Evolutionary conservation across 768 basidiomycete species (phyloP).

Genomic region (Antrodiella citrinella): DNA sequence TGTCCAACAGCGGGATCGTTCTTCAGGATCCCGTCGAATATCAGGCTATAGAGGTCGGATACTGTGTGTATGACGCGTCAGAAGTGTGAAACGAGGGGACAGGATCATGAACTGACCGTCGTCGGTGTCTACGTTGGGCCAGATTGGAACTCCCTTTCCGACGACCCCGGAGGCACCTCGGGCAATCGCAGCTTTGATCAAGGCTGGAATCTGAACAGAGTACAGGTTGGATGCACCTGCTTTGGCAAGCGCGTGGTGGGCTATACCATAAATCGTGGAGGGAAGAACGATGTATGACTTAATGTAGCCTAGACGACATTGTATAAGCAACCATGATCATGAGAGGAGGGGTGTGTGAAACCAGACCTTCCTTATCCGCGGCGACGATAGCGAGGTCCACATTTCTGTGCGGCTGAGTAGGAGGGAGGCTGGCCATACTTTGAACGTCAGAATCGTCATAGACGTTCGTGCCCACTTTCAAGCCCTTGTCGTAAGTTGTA

Average conservation of each 20-base stretch:
- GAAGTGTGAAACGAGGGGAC: background rate
- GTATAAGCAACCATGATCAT: conserved; percentile 36
- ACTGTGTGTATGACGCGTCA: conserved; percentile 9
- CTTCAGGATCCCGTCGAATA: conserved; percentile 29
- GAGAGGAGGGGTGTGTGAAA: background rate
- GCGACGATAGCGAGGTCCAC: conserved; percentile 40
- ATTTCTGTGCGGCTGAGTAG: conserved; percentile 35
- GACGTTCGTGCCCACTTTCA: conserved; percentile 27
- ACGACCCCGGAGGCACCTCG: conserved; percentile 45
- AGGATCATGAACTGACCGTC: conserved; percentile 31
- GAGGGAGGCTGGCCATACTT: conserved; percentile 35
- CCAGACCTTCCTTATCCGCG: conserved; percentile 40
- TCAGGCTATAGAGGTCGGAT: conserved; percentile 28
- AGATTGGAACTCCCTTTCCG: conserved; percentile 49
- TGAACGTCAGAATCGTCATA: conserved; percentile 40
- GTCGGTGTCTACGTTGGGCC: conserved; percentile 48
- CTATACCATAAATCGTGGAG: conserved; percentile 50
- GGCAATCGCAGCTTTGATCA: conserved; percentile 35
- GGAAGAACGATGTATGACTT: conserved; percentile 46
- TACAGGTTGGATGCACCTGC: conserved; percentile 42
- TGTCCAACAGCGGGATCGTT: conserved; percentile 13
- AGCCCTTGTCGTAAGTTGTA: conserved; percentile 35
- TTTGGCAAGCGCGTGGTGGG: conserved; percentile 37
- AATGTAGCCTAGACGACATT: conserved; percentile 39
- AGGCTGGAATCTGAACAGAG: conserved; percentile 41